Base-by-base conservation (phyloP, 768 basidiomycete species). In the Nidularia sp. region DNA sequence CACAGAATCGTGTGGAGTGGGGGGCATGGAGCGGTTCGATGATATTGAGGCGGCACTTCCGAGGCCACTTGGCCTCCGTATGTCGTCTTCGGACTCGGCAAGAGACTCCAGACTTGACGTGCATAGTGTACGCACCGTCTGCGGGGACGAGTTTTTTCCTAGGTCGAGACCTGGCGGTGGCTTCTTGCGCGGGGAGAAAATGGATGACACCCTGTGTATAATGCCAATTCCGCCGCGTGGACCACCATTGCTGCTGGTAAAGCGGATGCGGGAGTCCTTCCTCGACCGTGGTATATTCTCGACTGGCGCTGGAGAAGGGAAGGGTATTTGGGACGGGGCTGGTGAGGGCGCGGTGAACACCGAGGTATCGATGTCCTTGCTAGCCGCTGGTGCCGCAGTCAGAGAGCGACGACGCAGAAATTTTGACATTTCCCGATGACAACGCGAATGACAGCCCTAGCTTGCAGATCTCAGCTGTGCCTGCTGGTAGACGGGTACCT, bases 1-100 rank as follows among this genome's bases (percentile, higher is more conserved):
- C 31, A 54, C 15, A 53, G 53, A 57, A 54, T 49, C 44, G 47
- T 66, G 66, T 1, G 73, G 67, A 10, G 73, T 70, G 6, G 67
- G 68, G 2, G 72, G 73, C 25, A 72, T 52, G 6, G 73, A 71
- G 6, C 61, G 62, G 34, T 68, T 64, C 4, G 72, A 74, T 0
- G 60, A 61, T 13, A 73, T 57, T 2, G 75, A 72, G 0, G 63
- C 66, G 5, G 71, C 62, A 33, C 72, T 67, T 22, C 76, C 76
- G 9, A 78, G 60, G 4, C 75, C 76, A 57, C 76, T 78, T 5
- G 76, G 76, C 43, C 72, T 57, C 29, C 76, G 72, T 49, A 78
- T 78, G 33, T 78, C 75, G 45, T 74, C 73, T n/a, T 65, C 63
- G 4, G 63, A 64, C 18, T 60, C 62, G 8, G 55, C 46, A 10